Conservation (phyloP, 163 green algal genomes). For the Scenedesmus sp. region DNA sequence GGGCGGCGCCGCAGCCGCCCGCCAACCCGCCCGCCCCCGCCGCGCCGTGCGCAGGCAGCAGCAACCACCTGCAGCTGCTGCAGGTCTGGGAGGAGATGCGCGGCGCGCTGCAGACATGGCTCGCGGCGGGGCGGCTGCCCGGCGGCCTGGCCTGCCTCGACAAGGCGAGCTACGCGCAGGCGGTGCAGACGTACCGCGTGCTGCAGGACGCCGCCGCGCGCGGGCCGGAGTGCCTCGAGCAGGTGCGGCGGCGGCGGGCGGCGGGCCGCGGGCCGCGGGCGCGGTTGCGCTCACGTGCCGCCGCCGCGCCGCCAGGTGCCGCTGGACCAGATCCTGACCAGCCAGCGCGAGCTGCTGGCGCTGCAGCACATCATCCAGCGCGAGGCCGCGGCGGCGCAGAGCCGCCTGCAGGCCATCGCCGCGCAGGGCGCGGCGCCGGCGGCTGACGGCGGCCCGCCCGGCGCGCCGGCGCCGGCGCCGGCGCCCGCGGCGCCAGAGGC, state of each 20-base stretch:
- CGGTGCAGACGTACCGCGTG: conserved; percentile 31
- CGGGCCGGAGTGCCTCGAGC: conserved; percentile 34
- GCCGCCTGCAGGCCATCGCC: conserved; percentile 13
- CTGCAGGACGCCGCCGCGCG: conserved; percentile 40
- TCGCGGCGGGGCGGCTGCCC: conserved; percentile 17
- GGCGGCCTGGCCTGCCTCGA: conserved; percentile 29
- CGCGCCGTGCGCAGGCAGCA: neutral
- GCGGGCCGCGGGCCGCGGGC: neutral
- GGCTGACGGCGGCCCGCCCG: no score
- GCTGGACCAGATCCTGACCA: conserved; percentile 44
- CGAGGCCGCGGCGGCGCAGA: conserved; percentile 26
- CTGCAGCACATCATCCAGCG: conserved; percentile 41
- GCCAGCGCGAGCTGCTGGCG: conserved; percentile 33
- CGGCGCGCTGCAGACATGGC: conserved; percentile 24
- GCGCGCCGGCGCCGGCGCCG: neutral
- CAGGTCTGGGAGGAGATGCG: conserved; percentile 45
- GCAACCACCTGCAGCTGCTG: conserved; percentile 44
- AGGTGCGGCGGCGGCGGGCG: conserved; percentile 10
- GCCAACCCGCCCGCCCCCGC: neutral
- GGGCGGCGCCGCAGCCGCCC: neutral
- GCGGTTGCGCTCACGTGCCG: neutral
- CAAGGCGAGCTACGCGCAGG: conserved; percentile 38
- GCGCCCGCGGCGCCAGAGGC: neutral
- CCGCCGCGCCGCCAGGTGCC: no score
- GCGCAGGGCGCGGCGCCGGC: neutral